These are phyloP conservation scores for Boletus fagicola DNA, from an alignment of 768 basidiomycete species.

Conservation along the genomic window DNA sequence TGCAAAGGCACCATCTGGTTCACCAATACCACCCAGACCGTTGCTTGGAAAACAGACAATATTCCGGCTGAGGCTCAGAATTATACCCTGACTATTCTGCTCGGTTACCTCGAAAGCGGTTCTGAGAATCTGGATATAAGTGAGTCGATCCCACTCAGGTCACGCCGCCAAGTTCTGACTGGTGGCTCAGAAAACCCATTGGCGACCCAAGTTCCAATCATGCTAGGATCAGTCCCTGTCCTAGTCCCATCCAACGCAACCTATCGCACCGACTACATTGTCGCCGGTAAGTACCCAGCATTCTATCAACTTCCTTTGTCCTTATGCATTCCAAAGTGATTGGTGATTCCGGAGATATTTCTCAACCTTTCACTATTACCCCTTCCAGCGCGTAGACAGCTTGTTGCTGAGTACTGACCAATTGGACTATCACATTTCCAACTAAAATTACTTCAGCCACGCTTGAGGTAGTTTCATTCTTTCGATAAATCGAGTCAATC, in stretches of 20 bases:
- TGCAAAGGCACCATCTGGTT: slow-evolving; percentile 35
- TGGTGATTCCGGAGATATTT: slow-evolving; percentile 66
- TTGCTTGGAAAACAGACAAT: slow-evolving; percentile 41
- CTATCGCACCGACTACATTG: slow-evolving; percentile 49
- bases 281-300: slow-evolving; percentile 52
- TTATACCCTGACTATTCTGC: slow-evolving; percentile 42
- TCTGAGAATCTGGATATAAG: slow-evolving; percentile 52
- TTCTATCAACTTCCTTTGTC: background rate
- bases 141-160: slow-evolving; percentile 27
- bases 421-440: background rate
- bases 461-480: slow-evolving; percentile 6
- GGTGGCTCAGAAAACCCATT: slow-evolving; percentile 50
- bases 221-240: slow-evolving; percentile 46
- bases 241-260: slow-evolving; percentile 48
- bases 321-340: slow-evolving; percentile 42
- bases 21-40: slow-evolving; percentile 34
- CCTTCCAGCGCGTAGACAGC: background rate
- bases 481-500: slow-evolving; percentile 5
- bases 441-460: background rate
- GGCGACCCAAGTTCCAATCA: slow-evolving; percentile 53
- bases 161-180: slow-evolving; percentile 6
- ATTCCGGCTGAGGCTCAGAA: slow-evolving; percentile 39
- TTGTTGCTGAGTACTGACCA: background rate
- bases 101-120: slow-evolving; percentile 38
- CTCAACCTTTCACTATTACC: slow-evolving; percentile 56